These are phyloP conservation scores for Tarenaya hassleriana DNA, from an alignment of 345 rosid species.

Conservation along the genomic window DNA sequence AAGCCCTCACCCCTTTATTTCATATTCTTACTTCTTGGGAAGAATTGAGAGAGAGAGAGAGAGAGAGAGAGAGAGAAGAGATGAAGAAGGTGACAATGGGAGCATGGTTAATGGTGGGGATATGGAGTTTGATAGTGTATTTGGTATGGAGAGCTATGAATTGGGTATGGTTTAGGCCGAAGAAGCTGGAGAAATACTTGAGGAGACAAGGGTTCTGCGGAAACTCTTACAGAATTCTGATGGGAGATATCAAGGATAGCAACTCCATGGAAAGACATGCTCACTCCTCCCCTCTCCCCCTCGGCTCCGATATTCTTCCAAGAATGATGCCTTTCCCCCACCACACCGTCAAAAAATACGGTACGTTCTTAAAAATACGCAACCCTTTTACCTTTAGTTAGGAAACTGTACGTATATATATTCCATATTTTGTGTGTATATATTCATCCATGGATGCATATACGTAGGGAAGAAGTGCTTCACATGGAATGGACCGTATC, in stretches of 20 bases:
- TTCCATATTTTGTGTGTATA: too few species aligned
- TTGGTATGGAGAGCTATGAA: slow-evolving; percentile 34
- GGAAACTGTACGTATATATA: too few species aligned
- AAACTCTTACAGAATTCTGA: slow-evolving; percentile 32
- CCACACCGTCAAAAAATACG: slow-evolving; percentile 29
- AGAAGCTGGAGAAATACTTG: slow-evolving; percentile 33
- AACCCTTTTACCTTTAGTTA: neutral
- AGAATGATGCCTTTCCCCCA: slow-evolving; percentile 36
- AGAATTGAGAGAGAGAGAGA: neutral
- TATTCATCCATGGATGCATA: too few species aligned
- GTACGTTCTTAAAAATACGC: slow-evolving; percentile 15
- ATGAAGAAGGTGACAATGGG: slow-evolving; percentile 18
- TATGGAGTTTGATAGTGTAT: slow-evolving; percentile 26
- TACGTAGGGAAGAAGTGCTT: slow-evolving; percentile 40
- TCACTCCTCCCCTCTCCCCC: slow-evolving; percentile 31
- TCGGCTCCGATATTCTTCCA: slow-evolving; percentile 28
- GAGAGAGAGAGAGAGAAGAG: too few species aligned
- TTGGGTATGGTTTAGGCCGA: slow-evolving; percentile 46
- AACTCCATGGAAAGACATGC: slow-evolving; percentile 28
- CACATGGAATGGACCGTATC: slow-evolving; percentile 39
- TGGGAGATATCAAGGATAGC: slow-evolving; percentile 36
- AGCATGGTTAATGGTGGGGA: slow-evolving; percentile 17
- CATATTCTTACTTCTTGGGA: slow-evolving; percentile 5
- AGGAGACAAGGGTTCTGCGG: slow-evolving; percentile 45
- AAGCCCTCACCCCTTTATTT: slow-evolving; percentile 13